Evolutionary conservation across 1,284 basidiomycete species (phyloP), one percentile per base, ranked within the genome.

Genomic region (Cutaneotrichosporon sp.): DNA sequence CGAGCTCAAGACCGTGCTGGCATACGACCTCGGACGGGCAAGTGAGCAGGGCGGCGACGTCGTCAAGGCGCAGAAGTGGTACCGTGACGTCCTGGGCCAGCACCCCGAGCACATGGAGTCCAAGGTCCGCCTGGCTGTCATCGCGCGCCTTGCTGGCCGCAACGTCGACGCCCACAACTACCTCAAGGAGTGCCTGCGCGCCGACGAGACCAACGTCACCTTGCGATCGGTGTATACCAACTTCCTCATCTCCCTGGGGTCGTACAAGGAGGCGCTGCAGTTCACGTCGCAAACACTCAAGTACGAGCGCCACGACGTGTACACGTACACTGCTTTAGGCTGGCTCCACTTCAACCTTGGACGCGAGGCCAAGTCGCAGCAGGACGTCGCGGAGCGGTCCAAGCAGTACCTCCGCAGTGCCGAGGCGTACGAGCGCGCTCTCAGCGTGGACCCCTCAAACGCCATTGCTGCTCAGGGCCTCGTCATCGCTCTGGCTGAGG

Each of bases 71-170:
- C 87, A 84, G 64, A 89, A 89, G 67, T 91, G 91, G 7, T 97
- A 94, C 70, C 86, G 89, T 51, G 91, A 92, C 73, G 82, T 97
- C 7, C 78, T 97, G 29, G 81, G 85, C 18, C 84, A 89, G 59
- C 93, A 97, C 82, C 91, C 92, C 0, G 94, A 97, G 80, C 97
- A 95, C 75, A 85, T 92, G 50, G 94, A 97, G 75, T 94, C 93
- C 66, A 97, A 97, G 81, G 86, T 94, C 43, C 89, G 94, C 34
- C 88, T 91, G 67, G 91, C 92, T 0, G 85, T 89, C 13, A 87
- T 97, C 82, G 83, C 89, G 1, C 81, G 87, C 0, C 82, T 83
- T 27, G 72, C 88, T 25, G 89, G 89, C 54, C 85, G 87, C 16
- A 83, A 87, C 68, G 87, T 89, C 67, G 89, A 91, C 4, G 92